phyloP scores from a whole-genome alignment of 306 rosid species.

The Pterocarpus santalinus region DNA sequence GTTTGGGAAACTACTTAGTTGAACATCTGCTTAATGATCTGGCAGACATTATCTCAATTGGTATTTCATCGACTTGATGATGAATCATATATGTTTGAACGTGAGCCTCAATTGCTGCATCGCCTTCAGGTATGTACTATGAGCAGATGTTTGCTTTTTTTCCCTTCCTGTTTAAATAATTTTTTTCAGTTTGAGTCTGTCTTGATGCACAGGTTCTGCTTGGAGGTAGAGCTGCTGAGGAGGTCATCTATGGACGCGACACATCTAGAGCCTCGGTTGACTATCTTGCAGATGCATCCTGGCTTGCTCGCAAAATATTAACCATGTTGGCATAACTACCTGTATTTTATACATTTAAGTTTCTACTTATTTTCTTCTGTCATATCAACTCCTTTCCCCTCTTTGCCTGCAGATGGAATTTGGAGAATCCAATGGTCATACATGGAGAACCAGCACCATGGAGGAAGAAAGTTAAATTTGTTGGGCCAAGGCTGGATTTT shows the following conservation, averaged over 20 bases:
- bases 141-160: slow-evolving; percentile 43
- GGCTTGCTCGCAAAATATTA: slow-evolving; percentile 98
- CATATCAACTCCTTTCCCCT: slow-evolving; percentile 37
- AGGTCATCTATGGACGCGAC: slow-evolving; percentile 93
- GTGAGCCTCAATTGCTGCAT: slow-evolving; percentile 86
- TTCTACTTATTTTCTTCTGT: slow-evolving; percentile 33
- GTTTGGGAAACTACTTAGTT: neutral
- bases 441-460: slow-evolving; percentile 98
- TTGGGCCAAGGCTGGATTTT: slow-evolving; percentile 94
- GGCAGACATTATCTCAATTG: slow-evolving; percentile 92
- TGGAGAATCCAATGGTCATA: slow-evolving; percentile 92
- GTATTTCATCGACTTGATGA: slow-evolving; percentile 92
- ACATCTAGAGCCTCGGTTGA: slow-evolving; percentile 88
- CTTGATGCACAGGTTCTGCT: slow-evolving; percentile 74
- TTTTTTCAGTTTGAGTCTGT: slow-evolving; percentile 30
- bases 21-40: slow-evolving; percentile 18
- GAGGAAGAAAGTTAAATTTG: slow-evolving; percentile 76
- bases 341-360: slow-evolving; percentile 5
- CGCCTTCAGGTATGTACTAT: slow-evolving; percentile 82
- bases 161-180: slow-evolving; percentile 25
- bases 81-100: slow-evolving; percentile 92
- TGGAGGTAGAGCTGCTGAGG: slow-evolving; percentile 98
- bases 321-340: slow-evolving; percentile 70
- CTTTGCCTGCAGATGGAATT: slow-evolving; percentile 77
- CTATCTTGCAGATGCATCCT: slow-evolving; percentile 96